These are phyloP conservation scores for Daldinia sp. DNA, from an alignment of 2,329 filamentous ascomycete genomes.

Conservation along the genomic window DNA sequence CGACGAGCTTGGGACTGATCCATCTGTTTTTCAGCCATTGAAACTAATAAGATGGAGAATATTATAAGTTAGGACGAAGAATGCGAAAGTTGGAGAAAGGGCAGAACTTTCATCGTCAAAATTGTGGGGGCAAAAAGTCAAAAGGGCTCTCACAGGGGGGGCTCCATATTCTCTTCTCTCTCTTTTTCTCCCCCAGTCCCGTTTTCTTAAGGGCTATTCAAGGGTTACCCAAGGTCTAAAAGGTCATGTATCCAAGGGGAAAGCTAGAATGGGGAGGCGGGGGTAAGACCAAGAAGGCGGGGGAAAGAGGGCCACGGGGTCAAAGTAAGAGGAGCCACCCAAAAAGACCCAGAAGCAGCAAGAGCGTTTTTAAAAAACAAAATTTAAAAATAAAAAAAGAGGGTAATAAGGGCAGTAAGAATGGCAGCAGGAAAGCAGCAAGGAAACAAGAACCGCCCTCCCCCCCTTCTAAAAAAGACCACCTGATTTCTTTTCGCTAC, in stretches of 20 bases:
- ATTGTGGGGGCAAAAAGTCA: slow-evolving; percentile 39
- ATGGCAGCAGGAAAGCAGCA: not conserved
- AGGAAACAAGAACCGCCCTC: too few species aligned
- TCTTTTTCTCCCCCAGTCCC: too few species aligned
- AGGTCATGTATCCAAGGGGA: slow-evolving; percentile 3
- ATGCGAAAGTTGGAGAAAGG: slow-evolving; percentile 37
- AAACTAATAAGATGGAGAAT: slow-evolving; percentile 15
- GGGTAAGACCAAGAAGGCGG: slow-evolving; percentile 4
- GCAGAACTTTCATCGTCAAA: slow-evolving; percentile 36
- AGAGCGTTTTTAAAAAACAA: too few species aligned
- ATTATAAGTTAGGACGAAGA: slow-evolving; percentile 28
- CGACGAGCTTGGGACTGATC: slow-evolving; percentile 44
- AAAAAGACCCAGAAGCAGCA: too few species aligned
- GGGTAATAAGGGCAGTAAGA: too few species aligned
- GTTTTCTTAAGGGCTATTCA: too few species aligned
- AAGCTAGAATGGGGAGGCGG: slow-evolving; percentile 6
- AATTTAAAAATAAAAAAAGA: too few species aligned
- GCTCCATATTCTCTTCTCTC: not conserved
- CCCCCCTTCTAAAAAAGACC: not conserved
- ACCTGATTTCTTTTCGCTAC: not conserved
- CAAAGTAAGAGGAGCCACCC: slow-evolving; percentile 36
- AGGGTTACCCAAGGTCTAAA: not conserved
- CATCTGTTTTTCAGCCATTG: slow-evolving; percentile 45
- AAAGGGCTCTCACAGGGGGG: slow-evolving; percentile 35
- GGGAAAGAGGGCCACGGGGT: slow-evolving; percentile 35